These are phyloP conservation scores for Trametes pubescens DNA, from an alignment of 1,284 basidiomycete species.

Conservation along the genomic window DNA sequence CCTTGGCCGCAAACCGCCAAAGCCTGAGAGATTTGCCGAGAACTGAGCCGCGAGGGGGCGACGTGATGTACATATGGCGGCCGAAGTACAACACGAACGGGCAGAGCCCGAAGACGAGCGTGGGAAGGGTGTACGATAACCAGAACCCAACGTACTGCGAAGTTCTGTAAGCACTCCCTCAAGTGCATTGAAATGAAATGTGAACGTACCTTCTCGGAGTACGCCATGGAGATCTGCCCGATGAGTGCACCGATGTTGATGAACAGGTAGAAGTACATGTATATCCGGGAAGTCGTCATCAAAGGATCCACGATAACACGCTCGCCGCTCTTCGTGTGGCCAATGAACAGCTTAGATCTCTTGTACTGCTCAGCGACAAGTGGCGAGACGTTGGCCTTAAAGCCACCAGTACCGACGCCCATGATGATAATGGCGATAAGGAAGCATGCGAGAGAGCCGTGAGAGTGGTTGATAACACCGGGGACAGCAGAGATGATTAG, in stretches of 20 bases:
- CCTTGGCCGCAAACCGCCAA: slow-evolving; percentile 58
- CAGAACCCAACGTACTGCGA: slow-evolving; percentile 73
- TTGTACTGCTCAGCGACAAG: slow-evolving; percentile 83
- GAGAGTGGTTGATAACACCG: slow-evolving; percentile 66
- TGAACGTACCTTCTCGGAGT: slow-evolving; percentile 68
- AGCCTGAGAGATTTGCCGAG: slow-evolving; percentile 61
- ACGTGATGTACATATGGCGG: slow-evolving; percentile 68
- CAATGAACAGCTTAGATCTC: slow-evolving; percentile 62
- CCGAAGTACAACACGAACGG: slow-evolving; percentile 77
- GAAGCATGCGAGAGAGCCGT: slow-evolving; percentile 70
- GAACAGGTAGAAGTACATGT: slow-evolving; percentile 85
- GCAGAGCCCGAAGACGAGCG: slow-evolving; percentile 70
- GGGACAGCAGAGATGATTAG: slow-evolving; percentile 80
- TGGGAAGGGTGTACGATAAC: slow-evolving; percentile 76
- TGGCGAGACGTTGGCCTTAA: slow-evolving; percentile 85
- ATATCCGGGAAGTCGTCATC: slow-evolving; percentile 74
- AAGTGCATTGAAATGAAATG: not conserved
- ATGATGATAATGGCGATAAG: slow-evolving; percentile 73
- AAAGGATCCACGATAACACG: slow-evolving; percentile 85
- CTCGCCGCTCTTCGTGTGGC: slow-evolving; percentile 67
- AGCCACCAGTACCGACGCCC: slow-evolving; percentile 71
- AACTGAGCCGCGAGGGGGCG: slow-evolving; percentile 84
- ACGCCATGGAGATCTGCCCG: slow-evolving; percentile 77
- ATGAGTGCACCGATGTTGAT: slow-evolving; percentile 81
- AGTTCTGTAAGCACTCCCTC: slow-evolving; percentile 1